Base-by-base conservation (phyloP, 805 yeast species). In the Metschnikowia lunata region DNA sequence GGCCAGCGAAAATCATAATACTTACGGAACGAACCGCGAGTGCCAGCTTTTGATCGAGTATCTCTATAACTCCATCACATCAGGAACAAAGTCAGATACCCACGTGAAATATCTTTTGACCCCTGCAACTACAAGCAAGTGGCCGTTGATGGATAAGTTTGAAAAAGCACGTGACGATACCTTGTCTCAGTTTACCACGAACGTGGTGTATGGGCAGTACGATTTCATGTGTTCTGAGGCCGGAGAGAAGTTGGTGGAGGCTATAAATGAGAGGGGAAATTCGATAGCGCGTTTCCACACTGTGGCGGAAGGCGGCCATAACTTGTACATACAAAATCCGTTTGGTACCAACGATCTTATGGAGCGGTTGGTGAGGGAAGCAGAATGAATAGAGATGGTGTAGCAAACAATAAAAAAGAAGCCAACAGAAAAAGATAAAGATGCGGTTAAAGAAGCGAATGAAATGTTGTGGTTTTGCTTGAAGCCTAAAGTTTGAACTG, bases 151-250 rank as follows among this genome's bases (percentile, higher is more conserved):
- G 52, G 90, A 85, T 57, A 75, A 82, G 46, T 61, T 81, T 31
- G 40, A 40, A n/a, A 11, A 30, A 6, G 46, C 54, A 8, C 14
- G 33, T 2, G 31, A 14, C 6, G 45, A 54, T 59, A 8, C 51
- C 58, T 11, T 61, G 73, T 15, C 46, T 52, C 10, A 55, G 10
- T 66, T 67, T 40, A 62, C 67, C 36, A 66, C 75, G 2, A 59
- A 79, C 52, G 66, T 80, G 60, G 55, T 76, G 8, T 86, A 84
- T 59, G 95, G 93, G 0, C 77, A 81, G 50, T 78, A 71, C 50
- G 95, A 86, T 57, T 85, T 86, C 72, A 85, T 85, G 93, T 74
- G 80, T 55, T 61, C 72, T 1, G 71, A 67, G 34, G 83, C 84
- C 0, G 85, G 85, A 6, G 43, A 50, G 15, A 63, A 58, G 36